Percentiles rank a stretch among this genome's conserved stretches.
phyloP scores from a whole-genome alignment of 768 basidiomycete species.

The Clavulina sp. region DNA sequence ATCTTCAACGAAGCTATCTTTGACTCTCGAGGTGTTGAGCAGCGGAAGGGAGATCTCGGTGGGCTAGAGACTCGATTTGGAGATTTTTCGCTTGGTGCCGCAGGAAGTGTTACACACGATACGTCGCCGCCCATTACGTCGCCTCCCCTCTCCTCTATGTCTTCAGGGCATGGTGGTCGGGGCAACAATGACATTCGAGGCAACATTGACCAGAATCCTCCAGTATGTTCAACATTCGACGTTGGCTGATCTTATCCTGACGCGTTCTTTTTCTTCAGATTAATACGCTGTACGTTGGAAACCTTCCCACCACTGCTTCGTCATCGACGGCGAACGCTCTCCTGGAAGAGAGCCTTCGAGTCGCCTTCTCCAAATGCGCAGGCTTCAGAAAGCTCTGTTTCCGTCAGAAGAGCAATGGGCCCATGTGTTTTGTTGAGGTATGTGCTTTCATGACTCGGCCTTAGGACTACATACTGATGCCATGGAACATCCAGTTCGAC shows the following conservation, averaged over 20 bases:
- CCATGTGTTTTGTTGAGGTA: constrained; percentile 99
- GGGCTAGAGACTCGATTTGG: not conserved
- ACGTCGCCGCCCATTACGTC: constrained; percentile 33
- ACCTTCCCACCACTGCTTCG: constrained; percentile 67
- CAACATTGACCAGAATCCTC: constrained; percentile 79
- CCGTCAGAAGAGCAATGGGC: constrained; percentile 90
- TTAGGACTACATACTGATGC: constrained; percentile 3
- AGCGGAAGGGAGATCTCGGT: not conserved
- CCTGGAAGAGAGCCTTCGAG: constrained; percentile 73
- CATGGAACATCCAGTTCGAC: constrained; percentile 46
- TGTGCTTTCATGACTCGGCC: constrained; percentile 7
- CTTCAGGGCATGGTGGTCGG: constrained; percentile 35
- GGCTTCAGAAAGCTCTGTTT: constrained; percentile 90
- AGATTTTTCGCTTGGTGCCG: not conserved
- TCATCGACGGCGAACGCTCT: constrained; percentile 48
- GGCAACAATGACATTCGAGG: constrained; percentile 20
- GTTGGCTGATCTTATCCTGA: not conserved
- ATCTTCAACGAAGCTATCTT: too few species aligned
- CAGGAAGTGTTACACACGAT: constrained; percentile 16
- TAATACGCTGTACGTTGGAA: constrained; percentile 99
- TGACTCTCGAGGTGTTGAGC: too few species aligned
- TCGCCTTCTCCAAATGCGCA: constrained; percentile 57
- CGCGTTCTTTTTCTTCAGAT: constrained; percentile 30
- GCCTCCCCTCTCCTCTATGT: constrained; percentile 62
- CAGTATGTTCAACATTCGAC: constrained; percentile 31